Evolutionary conservation across 345 rosid species (phyloP), one percentile per base, ranked within the genome.

Genomic region (Crucihimalaya himalaica): DNA sequence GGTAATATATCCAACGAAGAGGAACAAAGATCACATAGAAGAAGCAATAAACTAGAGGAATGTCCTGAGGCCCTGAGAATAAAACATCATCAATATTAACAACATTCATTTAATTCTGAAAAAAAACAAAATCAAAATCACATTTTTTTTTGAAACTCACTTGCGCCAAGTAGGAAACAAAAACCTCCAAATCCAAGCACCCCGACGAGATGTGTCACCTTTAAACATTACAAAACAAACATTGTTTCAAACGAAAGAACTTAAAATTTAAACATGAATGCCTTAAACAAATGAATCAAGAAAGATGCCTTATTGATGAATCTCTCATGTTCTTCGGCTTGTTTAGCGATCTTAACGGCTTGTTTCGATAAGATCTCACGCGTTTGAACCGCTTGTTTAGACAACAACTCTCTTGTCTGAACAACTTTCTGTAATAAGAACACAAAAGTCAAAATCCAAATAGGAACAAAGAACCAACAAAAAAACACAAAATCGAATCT

Each of bases 131-230:
- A 45, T 32, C 3, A 35, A 43, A 32, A 54, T 28, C 31, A 57
- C 1, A 35, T 14, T 35, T 42, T 21, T 21, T 25, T 34, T 32
- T 23, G 7, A 28, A 31, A 88, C 97, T 88, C 71, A 94, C 96
- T 89, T 42, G 98, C 97, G 53, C 98, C 97, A 75, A 94, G 77
- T 25, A 94, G 82, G 79, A 89, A 94, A 83, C 97, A 94, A 81
- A 94, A 88, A 1, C 92, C 93, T 18, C 98, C 98, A 69, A 91
- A 91, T 19, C 93, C 98, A 15, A 94, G 92, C 76, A 94, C 98
- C 31, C 98, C 91, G 69, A 89, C 59, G 35, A 94, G 82, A 87
- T 91, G 89, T 28, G 98, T 91, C 71, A 87, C 96, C 98, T 93
- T 42, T 70, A 54, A 77, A 45, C 40, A 84, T 48, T 23, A 28